Conservation (phyloP, 345 rosid genomes). For the Ricinus communis region DNA sequence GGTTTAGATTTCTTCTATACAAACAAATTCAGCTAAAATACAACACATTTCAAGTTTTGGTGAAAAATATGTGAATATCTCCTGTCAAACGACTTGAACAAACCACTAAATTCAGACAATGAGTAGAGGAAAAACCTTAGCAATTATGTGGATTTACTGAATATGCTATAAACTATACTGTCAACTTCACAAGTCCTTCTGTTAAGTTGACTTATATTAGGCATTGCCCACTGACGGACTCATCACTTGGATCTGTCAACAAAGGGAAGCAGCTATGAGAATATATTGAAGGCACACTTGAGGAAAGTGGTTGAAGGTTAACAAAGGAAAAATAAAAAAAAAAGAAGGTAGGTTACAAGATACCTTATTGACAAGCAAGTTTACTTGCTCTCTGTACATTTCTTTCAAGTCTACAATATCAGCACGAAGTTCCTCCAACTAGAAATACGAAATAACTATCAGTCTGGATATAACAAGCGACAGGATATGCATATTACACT, state of each 20-base stretch:
- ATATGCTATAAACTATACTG: conserved; percentile 18
- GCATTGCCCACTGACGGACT: conserved; percentile 38
- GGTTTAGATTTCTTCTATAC: conserved; percentile 27
- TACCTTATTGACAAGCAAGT: conserved; percentile 97
- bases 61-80: background rate
- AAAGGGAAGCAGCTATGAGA: conserved; percentile 1
- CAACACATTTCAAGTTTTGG: conserved; percentile 13
- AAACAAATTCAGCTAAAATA: conserved; percentile 25
- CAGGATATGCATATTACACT: background rate
- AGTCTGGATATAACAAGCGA: conserved; percentile 14
- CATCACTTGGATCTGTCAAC: conserved; percentile 57
- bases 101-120: background rate
- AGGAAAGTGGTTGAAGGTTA: background rate
- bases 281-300: background rate
- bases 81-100: conserved; percentile 2
- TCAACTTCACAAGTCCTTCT: conserved; percentile 8
- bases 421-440: conserved; percentile 98
- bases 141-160: conserved; percentile 10
- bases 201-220: conserved; percentile 8
- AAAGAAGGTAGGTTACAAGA: background rate
- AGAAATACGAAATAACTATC: conserved; percentile 23
- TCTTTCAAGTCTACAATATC: conserved; percentile 98
- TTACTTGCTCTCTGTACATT: conserved; percentile 99
- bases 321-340: background rate
- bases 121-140: conserved; percentile 11